A percentile compares a stretch with the other conserved stretches of the same genome.
phyloP scores from a whole-genome alignment of 1,284 basidiomycete genomes.

The Ceratobasidium sp. region DNA sequence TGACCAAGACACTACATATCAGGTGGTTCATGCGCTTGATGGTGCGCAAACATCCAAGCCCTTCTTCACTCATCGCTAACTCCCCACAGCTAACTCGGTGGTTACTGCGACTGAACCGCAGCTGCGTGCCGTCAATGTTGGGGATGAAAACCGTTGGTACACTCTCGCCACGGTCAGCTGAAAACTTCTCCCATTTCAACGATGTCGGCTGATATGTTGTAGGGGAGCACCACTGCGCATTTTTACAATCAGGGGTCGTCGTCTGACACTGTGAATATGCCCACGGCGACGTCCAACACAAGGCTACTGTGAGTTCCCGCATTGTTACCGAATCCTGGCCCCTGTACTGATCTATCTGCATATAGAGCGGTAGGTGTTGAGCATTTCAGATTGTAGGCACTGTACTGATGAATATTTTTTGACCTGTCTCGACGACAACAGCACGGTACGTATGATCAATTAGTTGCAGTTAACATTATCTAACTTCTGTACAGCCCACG shows the following conservation, averaged over 20 bases:
- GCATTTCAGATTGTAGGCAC: no score
- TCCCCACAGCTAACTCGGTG: background rate
- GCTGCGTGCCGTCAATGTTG: background rate
- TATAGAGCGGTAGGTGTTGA: no score
- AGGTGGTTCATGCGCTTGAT: conserved; percentile 17
- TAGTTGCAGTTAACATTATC: no score
- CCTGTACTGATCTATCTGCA: no score
- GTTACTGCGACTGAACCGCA: background rate
- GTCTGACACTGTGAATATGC: no score
- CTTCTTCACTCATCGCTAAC: background rate
- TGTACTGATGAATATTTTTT: no score
- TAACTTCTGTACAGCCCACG: background rate
- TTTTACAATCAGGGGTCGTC: background rate
- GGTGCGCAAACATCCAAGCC: background rate
- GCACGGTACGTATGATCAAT: no score
- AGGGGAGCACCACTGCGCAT: background rate
- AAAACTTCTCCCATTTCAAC: background rate
- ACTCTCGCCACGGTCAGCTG: background rate
- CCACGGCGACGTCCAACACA: background rate
- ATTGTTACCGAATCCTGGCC: no score
- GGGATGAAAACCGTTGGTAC: background rate
- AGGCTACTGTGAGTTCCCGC: background rate
- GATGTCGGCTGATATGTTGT: no score
- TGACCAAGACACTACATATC: no score
- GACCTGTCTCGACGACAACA: no score